Conservation (phyloP, 139 green algal genomes). For the Chlorella sp. region DNA sequence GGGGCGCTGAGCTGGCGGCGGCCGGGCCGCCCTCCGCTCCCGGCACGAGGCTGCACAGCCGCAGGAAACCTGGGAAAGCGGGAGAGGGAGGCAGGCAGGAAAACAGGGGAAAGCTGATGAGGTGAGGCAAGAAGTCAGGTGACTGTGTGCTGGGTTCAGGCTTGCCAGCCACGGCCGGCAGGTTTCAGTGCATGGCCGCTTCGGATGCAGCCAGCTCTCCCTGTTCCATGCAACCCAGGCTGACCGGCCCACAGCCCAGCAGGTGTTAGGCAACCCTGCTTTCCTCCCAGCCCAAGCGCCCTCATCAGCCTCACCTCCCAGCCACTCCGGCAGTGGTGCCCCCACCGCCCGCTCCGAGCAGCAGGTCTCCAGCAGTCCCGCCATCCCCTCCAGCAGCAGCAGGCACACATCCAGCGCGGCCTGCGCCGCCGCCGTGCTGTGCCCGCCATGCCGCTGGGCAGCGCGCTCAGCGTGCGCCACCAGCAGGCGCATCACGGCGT, state of each 20-base stretch:
- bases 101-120: not conserved
- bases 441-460: not conserved
- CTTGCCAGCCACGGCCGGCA: no score
- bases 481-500: not conserved
- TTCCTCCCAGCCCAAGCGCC: not conserved
- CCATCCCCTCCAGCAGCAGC: not conserved
- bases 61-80: not conserved
- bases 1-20: not conserved
- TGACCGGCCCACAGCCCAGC: no score
- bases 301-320: not conserved
- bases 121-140: not conserved
- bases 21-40: not conserved
- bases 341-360: not conserved
- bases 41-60: not conserved
- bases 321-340: not conserved
- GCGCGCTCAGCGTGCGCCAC: not conserved
- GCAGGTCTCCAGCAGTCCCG: not conserved
- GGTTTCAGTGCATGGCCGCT: no score
- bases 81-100: not conserved
- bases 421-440: not conserved
- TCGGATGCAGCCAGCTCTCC: no score
- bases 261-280: no score
- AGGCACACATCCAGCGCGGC: conserved; percentile 14
- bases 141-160: not conserved
- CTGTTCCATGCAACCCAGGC: no score